Base-by-base conservation (phyloP, 768 basidiomycete species). In the Suillus clintonianus region DNA sequence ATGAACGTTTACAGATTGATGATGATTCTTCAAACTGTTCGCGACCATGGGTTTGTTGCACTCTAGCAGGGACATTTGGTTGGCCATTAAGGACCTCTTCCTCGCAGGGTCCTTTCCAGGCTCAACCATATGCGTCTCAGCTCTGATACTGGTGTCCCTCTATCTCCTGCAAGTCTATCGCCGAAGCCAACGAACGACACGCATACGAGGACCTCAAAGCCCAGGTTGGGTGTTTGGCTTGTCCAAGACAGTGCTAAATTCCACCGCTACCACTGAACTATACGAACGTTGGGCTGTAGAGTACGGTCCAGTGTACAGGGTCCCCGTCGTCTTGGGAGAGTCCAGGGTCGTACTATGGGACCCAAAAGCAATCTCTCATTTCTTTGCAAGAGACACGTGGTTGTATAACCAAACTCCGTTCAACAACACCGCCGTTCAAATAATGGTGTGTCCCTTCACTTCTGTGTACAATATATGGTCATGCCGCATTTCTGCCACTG, bases 371-470 rank as follows among this genome's bases (percentile, higher is more conserved):
- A 73, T 81, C 41, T 72, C 78, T 1, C 82, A 86, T 67, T 82
- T 85, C 60, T 83, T 80, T 66, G 72, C 81, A 1, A 78, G 71
- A 62, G 85, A 86, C 61, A 84, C 83, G 0, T 83, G 74, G 54
- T 74, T 70, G 0, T 86, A 86, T 66, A 70, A 79, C 0, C 78
- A 80, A 56, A 77, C 77, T 1, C 71, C 68, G 9, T 69, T 81
- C 39, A 67, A 74, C 8, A 76, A 73, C 36, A 54, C 70, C 1
- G 78, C 81, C 39, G 77, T 84, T n/a, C 78, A 78, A 63, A 77
- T 73, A 51, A 56, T 82, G 55, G 84, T 83, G 51, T 57, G 74
- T 69, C 37, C 6, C 4, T 17, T 48, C 5, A 13, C 5, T 34
- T n/a, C 39, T 2, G 5, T 62, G 14, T 34, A 30, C 42, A 27